These are phyloP conservation scores for Alternaria panax DNA, from an alignment of 2,329 filamentous ascomycete species.

Conservation along the genomic window DNA sequence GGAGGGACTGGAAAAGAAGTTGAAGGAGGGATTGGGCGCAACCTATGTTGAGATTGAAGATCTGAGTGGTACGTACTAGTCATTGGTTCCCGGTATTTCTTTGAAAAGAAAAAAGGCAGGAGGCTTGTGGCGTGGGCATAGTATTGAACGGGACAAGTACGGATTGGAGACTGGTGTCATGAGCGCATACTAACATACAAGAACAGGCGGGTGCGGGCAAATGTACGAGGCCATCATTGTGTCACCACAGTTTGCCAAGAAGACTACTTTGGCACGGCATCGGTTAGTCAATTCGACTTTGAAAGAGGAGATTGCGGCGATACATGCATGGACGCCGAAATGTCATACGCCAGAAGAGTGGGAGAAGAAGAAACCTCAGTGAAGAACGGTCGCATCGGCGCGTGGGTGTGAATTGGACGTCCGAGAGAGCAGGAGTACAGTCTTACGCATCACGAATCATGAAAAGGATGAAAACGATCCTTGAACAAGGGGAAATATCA, in stretches of 20 bases:
- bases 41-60: constrained; percentile 87
- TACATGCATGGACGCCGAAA: constrained; percentile 95
- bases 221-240: constrained; percentile 75
- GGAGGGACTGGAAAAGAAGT: constrained; percentile 70
- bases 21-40: constrained; percentile 75
- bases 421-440: background rate
- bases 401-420: background rate
- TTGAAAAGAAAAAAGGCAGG: background rate
- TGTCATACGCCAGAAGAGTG: constrained; percentile 93
- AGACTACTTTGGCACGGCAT: constrained; percentile 80
- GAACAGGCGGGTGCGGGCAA: constrained; percentile 71
- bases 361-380: constrained; percentile 67
- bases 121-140: too few relatives aligned
- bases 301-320: constrained; percentile 85
- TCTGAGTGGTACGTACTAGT: constrained; percentile 77
- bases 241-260: constrained; percentile 59
- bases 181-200: constrained; percentile 21
- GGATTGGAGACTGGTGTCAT: background rate
- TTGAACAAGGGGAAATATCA: background rate
- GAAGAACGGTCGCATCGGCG: background rate
- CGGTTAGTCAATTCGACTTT: constrained; percentile 83
- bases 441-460: background rate
- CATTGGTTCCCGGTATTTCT: background rate
- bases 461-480: background rate
- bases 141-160: background rate